Evolutionary conservation across 495 filamentous ascomycete species (phyloP).

Genomic region (Elaphomyces granulatus): DNA sequence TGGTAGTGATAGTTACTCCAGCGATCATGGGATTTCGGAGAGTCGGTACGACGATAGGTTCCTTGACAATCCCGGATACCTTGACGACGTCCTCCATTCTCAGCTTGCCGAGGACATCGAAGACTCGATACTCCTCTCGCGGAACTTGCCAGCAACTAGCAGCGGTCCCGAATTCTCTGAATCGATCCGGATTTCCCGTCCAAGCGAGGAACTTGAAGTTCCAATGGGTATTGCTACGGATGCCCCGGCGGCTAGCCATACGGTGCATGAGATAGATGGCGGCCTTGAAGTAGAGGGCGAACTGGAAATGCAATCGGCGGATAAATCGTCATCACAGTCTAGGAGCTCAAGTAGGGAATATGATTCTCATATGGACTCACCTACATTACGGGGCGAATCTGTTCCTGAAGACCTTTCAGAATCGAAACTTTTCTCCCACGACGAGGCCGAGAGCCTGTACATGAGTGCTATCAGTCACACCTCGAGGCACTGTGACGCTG

Average conservation of each 20-base stretch:
- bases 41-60: slow-evolving; percentile 19
- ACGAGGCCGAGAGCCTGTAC: slow-evolving; percentile 94
- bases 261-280: neutral
- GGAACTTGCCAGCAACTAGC: slow-evolving; percentile 1
- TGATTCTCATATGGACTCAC: neutral
- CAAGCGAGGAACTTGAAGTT: neutral
- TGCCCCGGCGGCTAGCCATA: neutral
- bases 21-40: slow-evolving; percentile 20
- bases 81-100: slow-evolving; percentile 34
- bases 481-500: slow-evolving; percentile 15
- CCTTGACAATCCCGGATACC: slow-evolving; percentile 33
- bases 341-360: neutral
- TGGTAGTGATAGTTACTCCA: slow-evolving; percentile 15
- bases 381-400: neutral
- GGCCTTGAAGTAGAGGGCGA: neutral
- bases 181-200: neutral
- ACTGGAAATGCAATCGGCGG: neutral
- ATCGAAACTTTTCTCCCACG: slow-evolving; percentile 75
- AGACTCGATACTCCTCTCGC: slow-evolving; percentile 7
- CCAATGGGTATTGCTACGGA: neutral
- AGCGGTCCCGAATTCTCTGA: too few species aligned
- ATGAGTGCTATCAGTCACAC: slow-evolving; percentile 56
- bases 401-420: slow-evolving; percentile 40
- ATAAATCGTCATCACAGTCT: neutral
- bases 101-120: slow-evolving; percentile 30